Evolutionary conservation across 768 basidiomycete genomes (phyloP).

Genomic region (Rhodotorula kratochvilovae): DNA sequence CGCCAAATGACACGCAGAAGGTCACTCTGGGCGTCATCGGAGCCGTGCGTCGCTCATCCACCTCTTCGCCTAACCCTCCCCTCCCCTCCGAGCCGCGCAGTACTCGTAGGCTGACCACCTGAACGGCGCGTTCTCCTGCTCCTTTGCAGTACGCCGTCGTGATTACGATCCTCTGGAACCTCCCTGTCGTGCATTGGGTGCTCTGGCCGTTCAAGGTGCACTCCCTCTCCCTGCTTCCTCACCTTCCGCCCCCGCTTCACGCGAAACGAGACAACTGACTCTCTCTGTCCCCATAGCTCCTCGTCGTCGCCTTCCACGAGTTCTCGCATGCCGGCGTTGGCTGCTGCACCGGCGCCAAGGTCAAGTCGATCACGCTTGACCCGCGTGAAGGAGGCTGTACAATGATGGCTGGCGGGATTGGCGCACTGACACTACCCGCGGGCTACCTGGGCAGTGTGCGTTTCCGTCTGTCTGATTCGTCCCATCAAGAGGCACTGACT

Average conservation of each 20-base stretch:
- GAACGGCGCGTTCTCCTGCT: no score
- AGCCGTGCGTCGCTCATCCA: background rate
- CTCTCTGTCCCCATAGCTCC: background rate
- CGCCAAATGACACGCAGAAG: constrained; percentile 29
- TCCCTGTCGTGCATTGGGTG: constrained; percentile 14
- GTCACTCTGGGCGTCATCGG: constrained; percentile 36
- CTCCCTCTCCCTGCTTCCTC: background rate
- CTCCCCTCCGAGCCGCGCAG: background rate
- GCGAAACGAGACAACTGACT: background rate
- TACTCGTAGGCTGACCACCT: no score
- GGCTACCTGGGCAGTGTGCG: constrained; percentile 49
- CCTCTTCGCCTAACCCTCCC: no score
- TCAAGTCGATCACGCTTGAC: constrained; percentile 40
- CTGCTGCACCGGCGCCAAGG: constrained; percentile 32
- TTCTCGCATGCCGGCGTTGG: constrained; percentile 30
- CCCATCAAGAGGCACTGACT: no score
- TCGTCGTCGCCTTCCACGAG: constrained; percentile 32
- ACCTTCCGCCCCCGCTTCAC: no score
- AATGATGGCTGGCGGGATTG: constrained; percentile 76
- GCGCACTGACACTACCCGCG: constrained; percentile 28
- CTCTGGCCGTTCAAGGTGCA: constrained; percentile 29
- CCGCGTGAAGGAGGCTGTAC: constrained; percentile 66
- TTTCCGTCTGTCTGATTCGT: background rate
- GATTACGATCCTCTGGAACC: constrained; percentile 30
- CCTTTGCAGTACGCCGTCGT: constrained; percentile 17